Conservation (phyloP, 495 filamentous ascomycete species). For the Annulohypoxylon bovei region DNA sequence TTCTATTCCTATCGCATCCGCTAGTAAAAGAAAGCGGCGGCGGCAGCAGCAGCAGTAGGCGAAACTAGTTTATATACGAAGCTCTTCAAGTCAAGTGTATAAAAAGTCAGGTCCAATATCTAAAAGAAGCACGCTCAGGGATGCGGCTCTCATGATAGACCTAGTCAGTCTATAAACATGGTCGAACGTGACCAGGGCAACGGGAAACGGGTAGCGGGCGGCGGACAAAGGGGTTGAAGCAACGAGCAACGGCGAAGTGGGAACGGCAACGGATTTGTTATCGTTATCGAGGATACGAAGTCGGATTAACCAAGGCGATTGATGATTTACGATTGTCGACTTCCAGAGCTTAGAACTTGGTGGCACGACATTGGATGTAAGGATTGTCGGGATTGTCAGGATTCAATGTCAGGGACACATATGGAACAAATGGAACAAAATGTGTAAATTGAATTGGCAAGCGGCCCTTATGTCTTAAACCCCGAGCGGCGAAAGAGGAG, state of each 20-base stretch:
- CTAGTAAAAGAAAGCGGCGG: neutral
- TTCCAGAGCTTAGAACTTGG: conserved; percentile 24
- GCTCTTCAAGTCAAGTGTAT: conserved; percentile 11
- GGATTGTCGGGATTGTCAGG: neutral
- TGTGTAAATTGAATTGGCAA: conserved; percentile 6
- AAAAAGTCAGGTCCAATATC: conserved; percentile 24
- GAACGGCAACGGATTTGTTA: conserved; percentile 4
- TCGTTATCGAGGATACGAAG: neutral
- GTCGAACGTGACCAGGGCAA: conserved; percentile 32
- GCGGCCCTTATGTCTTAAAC: conserved; percentile 30
- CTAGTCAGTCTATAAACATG: conserved; percentile 46
- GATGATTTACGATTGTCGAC: conserved; percentile 4
- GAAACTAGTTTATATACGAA: conserved; percentile 32
- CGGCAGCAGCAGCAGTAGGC: conserved; percentile 2
- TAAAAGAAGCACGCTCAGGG: conserved; percentile 44
- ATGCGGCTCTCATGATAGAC: conserved; percentile 50
- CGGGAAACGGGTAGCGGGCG: neutral
- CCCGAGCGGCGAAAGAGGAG: conserved; percentile 35
- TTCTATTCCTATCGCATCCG: conserved; percentile 38
- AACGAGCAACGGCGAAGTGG: conserved; percentile 3
- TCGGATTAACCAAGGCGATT: conserved; percentile 5
- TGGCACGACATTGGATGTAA: conserved; percentile 32
- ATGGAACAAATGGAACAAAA: neutral
- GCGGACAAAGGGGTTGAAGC: neutral
- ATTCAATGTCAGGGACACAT: conserved; percentile 16